phyloP scores from a whole-genome alignment of 257 asterid genomes.

The Jasminum sambac region DNA sequence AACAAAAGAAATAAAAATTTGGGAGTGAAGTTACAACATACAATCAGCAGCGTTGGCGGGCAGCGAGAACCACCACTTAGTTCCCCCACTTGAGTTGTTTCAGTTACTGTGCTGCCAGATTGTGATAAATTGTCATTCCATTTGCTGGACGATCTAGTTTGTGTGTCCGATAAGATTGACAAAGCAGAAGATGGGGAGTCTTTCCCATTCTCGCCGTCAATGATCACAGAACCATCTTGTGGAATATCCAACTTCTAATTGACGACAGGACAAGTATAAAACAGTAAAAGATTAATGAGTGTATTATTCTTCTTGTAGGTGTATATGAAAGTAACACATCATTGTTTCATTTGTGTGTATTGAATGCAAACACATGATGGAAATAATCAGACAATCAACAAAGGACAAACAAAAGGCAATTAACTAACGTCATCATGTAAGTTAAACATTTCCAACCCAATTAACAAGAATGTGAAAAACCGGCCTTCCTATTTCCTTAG shows the following conservation, averaged over 20 bases:
- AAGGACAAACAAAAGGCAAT: slow-evolving; percentile 20
- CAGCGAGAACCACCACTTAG: slow-evolving; percentile 69
- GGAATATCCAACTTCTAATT: slow-evolving; percentile 71
- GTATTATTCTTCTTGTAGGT: slow-evolving; percentile 18
- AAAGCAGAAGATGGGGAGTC: slow-evolving; percentile 57
- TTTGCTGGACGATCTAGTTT: slow-evolving; percentile 67
- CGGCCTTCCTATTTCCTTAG: not conserved
- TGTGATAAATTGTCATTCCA: slow-evolving; percentile 84
- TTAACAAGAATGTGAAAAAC: slow-evolving; percentile 1
- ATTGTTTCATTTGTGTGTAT: slow-evolving; percentile 20
- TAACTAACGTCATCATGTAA: slow-evolving; percentile 16
- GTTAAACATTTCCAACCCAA: slow-evolving; percentile 10
- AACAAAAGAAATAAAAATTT: slow-evolving; percentile 17
- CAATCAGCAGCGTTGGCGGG: slow-evolving; percentile 63
- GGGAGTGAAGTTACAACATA: slow-evolving; percentile 42
- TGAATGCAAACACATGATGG: slow-evolving; percentile 12
- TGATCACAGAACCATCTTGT: slow-evolving; percentile 53
- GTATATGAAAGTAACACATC: slow-evolving; percentile 13
- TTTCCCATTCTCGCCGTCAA: slow-evolving; percentile 52
- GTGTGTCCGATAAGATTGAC: slow-evolving; percentile 42
- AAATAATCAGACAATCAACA: slow-evolving; percentile 19
- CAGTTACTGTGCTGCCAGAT: slow-evolving; percentile 78
- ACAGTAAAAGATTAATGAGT: slow-evolving; percentile 27
- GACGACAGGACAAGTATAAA: slow-evolving; percentile 28
- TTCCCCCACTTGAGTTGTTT: slow-evolving; percentile 81